Evolutionary conservation across 2,329 filamentous ascomycete genomes (phyloP).

Genomic region (Cercospora nicotianae): DNA sequence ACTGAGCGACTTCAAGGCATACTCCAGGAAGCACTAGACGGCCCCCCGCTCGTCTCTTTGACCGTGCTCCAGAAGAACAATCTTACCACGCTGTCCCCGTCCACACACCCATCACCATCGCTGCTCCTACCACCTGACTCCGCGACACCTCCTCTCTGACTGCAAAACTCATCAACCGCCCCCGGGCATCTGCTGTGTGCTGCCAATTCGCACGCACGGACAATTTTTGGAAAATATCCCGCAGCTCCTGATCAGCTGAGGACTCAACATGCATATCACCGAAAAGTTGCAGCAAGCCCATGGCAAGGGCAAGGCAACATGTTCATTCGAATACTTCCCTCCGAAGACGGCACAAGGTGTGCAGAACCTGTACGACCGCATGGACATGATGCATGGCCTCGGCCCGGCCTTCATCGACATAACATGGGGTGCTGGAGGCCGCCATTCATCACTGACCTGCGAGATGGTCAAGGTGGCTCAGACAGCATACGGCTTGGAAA

Average conservation of each 20-base stretch:
- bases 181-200: not conserved
- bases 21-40: constrained; percentile 24
- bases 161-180: not conserved
- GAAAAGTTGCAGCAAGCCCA: constrained; percentile 84
- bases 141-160: not conserved
- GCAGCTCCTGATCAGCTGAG: not conserved
- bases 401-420: constrained; percentile 97
- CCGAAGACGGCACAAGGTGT: constrained; percentile 97
- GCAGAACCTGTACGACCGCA: constrained; percentile 98
- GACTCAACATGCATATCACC: constrained; percentile 80
- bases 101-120: not conserved
- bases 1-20: constrained; percentile 37
- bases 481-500: constrained; percentile 92
- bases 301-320: constrained; percentile 76
- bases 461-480: constrained; percentile 98
- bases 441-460: constrained; percentile 85
- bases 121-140: not conserved
- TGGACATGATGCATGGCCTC: constrained; percentile 97
- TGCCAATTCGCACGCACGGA: not conserved
- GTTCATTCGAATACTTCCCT: constrained; percentile 99
- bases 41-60: constrained; percentile 8
- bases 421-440: constrained; percentile 95
- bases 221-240: not conserved
- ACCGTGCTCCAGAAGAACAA: constrained; percentile 16
- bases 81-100: constrained; percentile 7